These are phyloP conservation scores for Persicaria tinctoria DNA, from an alignment of 148 eudicot species.

Conservation along the genomic window DNA sequence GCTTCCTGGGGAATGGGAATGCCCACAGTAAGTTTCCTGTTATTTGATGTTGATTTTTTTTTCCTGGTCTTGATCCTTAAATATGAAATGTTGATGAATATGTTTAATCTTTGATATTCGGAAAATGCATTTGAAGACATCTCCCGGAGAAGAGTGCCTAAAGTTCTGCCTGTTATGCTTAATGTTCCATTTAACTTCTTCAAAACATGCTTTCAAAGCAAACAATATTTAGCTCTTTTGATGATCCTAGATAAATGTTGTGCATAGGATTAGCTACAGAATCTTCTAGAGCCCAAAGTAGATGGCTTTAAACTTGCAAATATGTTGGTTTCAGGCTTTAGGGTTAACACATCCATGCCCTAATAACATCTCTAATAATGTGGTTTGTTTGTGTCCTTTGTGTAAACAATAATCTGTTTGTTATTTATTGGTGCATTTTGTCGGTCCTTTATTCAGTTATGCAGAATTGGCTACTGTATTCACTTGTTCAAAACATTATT, in stretches of 20 bases:
- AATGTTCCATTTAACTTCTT: background rate
- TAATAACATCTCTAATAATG: background rate
- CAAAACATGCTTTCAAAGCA: background rate
- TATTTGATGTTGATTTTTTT: background rate
- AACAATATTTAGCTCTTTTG: background rate
- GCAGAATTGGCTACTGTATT: background rate
- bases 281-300: background rate
- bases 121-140: no score
- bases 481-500: background rate
- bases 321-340: background rate
- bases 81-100: background rate
- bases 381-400: background rate
- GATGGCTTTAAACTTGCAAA: background rate
- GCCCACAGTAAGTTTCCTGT: slow-evolving; percentile 73
- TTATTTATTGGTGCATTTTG: no score
- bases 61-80: background rate
- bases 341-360: background rate
- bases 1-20: slow-evolving; percentile 99
- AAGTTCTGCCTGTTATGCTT: background rate
- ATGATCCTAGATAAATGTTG: background rate
- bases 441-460: background rate
- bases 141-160: background rate
- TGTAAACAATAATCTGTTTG: background rate
- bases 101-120: background rate
- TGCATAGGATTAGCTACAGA: background rate